Evolutionary conservation across 305 asterid species (phyloP), one percentile per base, ranked within the genome.

Genomic region (Euphrasia arctica): DNA sequence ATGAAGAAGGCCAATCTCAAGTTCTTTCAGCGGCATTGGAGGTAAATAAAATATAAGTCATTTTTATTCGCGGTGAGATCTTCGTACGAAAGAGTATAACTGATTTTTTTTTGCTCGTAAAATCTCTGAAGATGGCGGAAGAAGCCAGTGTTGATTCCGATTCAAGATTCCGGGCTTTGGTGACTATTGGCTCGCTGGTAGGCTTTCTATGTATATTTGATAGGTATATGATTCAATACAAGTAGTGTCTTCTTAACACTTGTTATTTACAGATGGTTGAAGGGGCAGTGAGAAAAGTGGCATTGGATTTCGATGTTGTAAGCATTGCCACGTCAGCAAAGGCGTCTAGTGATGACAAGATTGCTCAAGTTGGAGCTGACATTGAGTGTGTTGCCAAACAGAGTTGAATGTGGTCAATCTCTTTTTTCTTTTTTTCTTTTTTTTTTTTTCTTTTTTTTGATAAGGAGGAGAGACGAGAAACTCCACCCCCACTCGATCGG

Each of bases 161-260:
- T 82, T 74, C 95, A 27, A 82, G 80, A 74, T 92, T 82, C 65
- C 89, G 98, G 67, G 90, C 86, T 75, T 69, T 92, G 78, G 98
- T 92, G 74, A 87, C 97, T 72, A 90, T 92, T 71, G 98, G 98
- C 69, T 85, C 98, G 10, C 80, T 92, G 86, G 98, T 92, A 81
- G 18, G 77, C 67, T 70, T 4, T 62, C 48, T 49, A 62, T 10
- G 41, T 9, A 42, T 25, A 49, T 13, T 15, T 22, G 4, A 52
- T 52, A 18, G 22, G 22, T 18, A 18, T 18, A 18, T 18, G 22
- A 18, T n/a, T n/a, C n/a, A n/a, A 18, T 18, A 18, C 22, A 18
- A 18, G 22, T 18, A 18, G 22, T 18, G 22, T 18, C 22, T n/a
- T n/a, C n/a, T 18, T 18, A 18, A 18, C 22, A 18, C 22, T 18